Evolutionary conservation across 495 filamentous ascomycete species (phyloP).

Genomic region (Trichoderma virens): DNA sequence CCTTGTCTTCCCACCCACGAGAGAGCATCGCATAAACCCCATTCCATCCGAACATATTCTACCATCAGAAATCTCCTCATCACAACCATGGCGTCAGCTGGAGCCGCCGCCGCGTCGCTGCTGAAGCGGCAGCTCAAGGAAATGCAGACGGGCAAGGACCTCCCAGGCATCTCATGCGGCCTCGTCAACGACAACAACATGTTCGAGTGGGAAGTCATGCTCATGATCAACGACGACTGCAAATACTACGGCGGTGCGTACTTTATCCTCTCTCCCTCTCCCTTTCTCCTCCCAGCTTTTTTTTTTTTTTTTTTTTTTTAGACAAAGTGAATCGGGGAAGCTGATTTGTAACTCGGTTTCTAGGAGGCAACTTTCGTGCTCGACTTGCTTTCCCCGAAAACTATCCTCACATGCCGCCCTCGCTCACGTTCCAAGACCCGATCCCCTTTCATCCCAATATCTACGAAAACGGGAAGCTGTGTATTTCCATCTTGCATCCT

Average conservation of each 20-base stretch:
- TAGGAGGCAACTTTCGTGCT: conserved; percentile 85
- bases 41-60: background rate
- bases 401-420: conserved; percentile 86
- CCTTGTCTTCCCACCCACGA: no score
- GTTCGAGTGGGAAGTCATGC: conserved; percentile 99
- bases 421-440: conserved; percentile 80
- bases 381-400: conserved; percentile 68
- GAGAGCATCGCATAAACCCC: background rate
- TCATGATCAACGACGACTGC: conserved; percentile 96
- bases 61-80: background rate
- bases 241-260: conserved; percentile 80
- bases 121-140: conserved; percentile 81
- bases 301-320: background rate
- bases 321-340: background rate
- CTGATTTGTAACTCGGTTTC: conserved; percentile 11
- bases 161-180: conserved; percentile 89
- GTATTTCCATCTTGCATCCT: conserved; percentile 94
- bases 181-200: conserved; percentile 78
- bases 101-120: conserved; percentile 56
- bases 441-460: conserved; percentile 93
- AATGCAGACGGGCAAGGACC: conserved; percentile 85
- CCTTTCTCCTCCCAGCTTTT: conserved; percentile 1
- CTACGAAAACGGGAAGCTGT: conserved; percentile 82
- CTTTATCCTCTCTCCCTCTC: background rate
- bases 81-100: conserved; percentile 14